phyloP scores from a whole-genome alignment of 805 yeast species.

The Metschnikowia matae region DNA sequence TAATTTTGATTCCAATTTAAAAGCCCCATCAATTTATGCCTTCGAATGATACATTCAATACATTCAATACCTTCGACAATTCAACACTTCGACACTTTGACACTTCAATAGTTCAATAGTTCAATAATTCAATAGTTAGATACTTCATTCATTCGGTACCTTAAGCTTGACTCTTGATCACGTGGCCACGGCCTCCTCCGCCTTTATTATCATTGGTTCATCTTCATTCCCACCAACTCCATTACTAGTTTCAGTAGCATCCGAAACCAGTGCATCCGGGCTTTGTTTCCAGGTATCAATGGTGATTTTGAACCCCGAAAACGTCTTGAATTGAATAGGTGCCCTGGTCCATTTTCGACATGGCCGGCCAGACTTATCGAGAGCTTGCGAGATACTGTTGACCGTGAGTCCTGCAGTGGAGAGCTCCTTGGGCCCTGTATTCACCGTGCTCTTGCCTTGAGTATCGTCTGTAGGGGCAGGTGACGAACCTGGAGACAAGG shows the following conservation, averaged over 20 bases:
- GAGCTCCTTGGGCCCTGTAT: constrained; percentile 36
- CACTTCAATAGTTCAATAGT: no score
- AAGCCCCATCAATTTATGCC: no score
- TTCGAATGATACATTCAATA: no score
- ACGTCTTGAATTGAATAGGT: constrained; percentile 36
- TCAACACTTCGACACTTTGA: no score
- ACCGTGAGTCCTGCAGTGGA: constrained; percentile 40
- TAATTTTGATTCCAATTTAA: no score
- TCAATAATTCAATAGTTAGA: no score
- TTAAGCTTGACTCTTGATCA: not conserved
- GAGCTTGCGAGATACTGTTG: constrained; percentile 27
- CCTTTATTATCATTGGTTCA: not conserved
- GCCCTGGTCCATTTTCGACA: constrained; percentile 32
- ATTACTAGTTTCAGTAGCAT: not conserved
- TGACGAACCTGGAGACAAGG: constrained; percentile 21
- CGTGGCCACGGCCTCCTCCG: not conserved
- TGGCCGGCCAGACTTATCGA: constrained; percentile 37
- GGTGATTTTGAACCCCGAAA: constrained; percentile 39
- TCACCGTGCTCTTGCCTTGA: constrained; percentile 12
- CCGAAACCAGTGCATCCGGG: not conserved
- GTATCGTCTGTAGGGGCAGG: constrained; percentile 21
- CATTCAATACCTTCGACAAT: no score
- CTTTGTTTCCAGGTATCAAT: constrained; percentile 16
- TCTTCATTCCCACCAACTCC: not conserved
- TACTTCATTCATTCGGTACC: no score